Conservation (phyloP, 352 stramenopile genomes). For the Peronospora tabacina region DNA sequence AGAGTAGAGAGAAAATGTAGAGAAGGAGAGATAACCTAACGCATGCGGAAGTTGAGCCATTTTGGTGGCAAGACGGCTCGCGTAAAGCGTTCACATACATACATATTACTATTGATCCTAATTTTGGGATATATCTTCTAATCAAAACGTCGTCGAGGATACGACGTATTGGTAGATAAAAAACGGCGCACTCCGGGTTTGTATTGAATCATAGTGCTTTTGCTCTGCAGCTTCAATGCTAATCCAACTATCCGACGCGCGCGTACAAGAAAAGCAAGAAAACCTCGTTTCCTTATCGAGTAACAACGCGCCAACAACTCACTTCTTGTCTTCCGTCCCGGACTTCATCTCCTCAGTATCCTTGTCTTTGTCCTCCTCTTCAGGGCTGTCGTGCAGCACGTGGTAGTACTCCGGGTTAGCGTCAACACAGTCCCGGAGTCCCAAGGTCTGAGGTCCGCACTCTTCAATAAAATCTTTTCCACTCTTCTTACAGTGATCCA, state of each 20-base stretch:
- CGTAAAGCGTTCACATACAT: too few species aligned
- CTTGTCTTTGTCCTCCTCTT: constrained; percentile 20
- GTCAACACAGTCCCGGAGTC: constrained; percentile 79
- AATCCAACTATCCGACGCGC: constrained; percentile 4
- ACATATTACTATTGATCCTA: too few species aligned
- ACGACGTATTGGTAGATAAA: constrained; percentile 6
- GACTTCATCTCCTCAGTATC: background rate
- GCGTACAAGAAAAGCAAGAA: constrained; percentile 1
- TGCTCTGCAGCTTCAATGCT: constrained; percentile 5
- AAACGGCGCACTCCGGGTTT: constrained; percentile 10
- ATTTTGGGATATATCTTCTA: too few species aligned
- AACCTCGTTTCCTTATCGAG: constrained; percentile 15
- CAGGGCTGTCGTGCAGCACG: constrained; percentile 62
- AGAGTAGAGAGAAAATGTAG: too few species aligned
- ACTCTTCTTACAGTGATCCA: constrained; percentile 64
- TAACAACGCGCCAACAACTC: background rate
- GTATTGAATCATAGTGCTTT: constrained; percentile 17
- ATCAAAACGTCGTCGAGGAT: too few species aligned
- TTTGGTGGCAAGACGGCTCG: too few species aligned
- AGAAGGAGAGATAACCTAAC: too few species aligned
- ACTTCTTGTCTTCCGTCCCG: background rate
- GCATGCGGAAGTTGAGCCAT: too few species aligned
- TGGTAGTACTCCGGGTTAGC: constrained; percentile 86
- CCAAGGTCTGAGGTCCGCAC: constrained; percentile 68
- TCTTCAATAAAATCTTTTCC: constrained; percentile 74